Evolutionary conservation across 139 green algal species (phyloP), one percentile per base, ranked within the genome.

Genomic region (Tetraselmis chui): DNA sequence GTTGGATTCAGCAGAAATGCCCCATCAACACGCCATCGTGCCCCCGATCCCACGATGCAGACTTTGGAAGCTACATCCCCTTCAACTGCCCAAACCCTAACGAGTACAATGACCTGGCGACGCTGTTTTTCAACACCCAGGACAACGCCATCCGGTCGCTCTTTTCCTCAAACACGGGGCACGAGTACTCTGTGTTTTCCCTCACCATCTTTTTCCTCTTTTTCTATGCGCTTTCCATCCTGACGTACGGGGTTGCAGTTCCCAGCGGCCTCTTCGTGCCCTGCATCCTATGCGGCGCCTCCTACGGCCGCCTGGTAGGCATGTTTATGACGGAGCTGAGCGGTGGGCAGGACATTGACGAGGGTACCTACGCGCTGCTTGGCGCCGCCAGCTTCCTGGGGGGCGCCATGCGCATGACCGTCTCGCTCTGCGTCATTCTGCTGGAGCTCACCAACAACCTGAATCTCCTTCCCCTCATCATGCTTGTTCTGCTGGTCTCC

Each of bases 81-180:
- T 94, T 91, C 82, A 76, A 85, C 75, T 89, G 85, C 79, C 25
- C 80, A 0, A 1, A n/a, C 1, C 28, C 45, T 0, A 77, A 87
- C 74, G 29, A 93, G 82, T 96, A 97, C 88, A 95, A 94, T 79
- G 93, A 94, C 81, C 85, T 97, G 30, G 93, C 92, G 0, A 95
- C 93, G 0, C 84, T 96, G 28, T 95, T 97, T 84, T 95, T 97
- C 87, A 96, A 95, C 87, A 96, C 92, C 5, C 93, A 93, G 86
- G 93, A 97, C 80, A 91, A 95, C 80, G 89, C 93, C n/a, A 97
- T 97, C 82, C 88, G 91, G n/a, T 94, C 92, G 82, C 87, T 97
- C 32, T 94, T 97, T 85, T 91, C 85, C 79, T 89, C 83, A 29
- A 83, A 90, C 59, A 95, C 91, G 0, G 85, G 89, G 59, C 76